Evolutionary conservation across 2,329 filamentous ascomycete genomes (phyloP), one percentile per base, ranked within the genome.

Genomic region (Curvularia sp.): DNA sequence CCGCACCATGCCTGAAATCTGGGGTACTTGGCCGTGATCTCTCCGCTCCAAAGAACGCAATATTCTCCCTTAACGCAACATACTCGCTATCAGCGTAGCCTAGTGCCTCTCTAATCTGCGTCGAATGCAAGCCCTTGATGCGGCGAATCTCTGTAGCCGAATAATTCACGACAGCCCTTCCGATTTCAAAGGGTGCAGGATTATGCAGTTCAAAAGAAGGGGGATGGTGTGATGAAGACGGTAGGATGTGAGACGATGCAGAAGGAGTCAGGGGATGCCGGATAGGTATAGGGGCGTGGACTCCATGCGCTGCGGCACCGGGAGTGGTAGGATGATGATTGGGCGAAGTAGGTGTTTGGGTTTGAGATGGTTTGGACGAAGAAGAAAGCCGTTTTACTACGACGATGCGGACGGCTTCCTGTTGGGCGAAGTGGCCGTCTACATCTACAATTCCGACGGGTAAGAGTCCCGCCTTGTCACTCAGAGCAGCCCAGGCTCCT

Each of bases 31-130:
- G 77, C 61, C 77, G 72, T 61, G 71, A 75, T 66, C 70, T 73
- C 66, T 77, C 74, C 1, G 72, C 45, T 1, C 69, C 74, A 52
- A 90, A 89, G 66, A 97, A 87, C 43, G 91, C 92, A 61, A 97
- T 89, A 68, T 96, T 94, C 76, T 96, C 92, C 62, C 93, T 83
- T 71, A 95, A 83, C 9, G 93, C 93, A 39, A 98, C 90, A 78
- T 98, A 97, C 78, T 98, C 93, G 71, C 90, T 96, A 75, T 97
- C 93, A 19, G 92, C 92, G 78, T 97, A 99, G 3, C 94, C 95
- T 30, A 99, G 80, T 43, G 95, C 80, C 9, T 84, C 83, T 47
- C 88, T 83, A 63, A 99, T 97, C 74, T 97, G 90, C 5, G 83
- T 86, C 73, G 93, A 97, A 74, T 90, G 87, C 64, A 90, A 82